These are phyloP conservation scores for Orbilia brochopaga DNA, from an alignment of 2,329 filamentous ascomycete species.

Conservation along the genomic window DNA sequence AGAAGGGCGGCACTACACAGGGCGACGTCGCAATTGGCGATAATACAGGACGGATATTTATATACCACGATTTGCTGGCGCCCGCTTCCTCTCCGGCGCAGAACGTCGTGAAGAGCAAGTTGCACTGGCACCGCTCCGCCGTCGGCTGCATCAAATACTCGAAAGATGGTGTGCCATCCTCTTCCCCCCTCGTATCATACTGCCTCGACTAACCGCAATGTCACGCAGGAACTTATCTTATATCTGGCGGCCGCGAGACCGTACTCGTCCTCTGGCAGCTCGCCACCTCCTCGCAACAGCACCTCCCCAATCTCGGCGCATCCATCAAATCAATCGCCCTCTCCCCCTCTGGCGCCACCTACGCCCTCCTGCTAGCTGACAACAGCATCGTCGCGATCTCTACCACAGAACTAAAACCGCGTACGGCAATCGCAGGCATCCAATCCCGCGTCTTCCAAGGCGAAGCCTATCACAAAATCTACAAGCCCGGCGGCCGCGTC, in stretches of 20 bases:
- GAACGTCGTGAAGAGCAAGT: constrained; percentile 66
- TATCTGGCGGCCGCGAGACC: constrained; percentile 90
- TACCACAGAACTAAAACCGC: constrained; percentile 84
- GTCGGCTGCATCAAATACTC: constrained; percentile 92
- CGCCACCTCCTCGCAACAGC: constrained; percentile 80
- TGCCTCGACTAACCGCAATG: neutral
- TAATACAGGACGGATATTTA: constrained; percentile 74
- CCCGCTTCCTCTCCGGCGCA: constrained; percentile 60
- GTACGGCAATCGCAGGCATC: constrained; percentile 80
- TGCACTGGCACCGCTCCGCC: constrained; percentile 89
- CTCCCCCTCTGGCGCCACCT: constrained; percentile 78
- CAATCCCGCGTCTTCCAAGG: constrained; percentile 67
- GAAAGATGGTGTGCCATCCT: constrained; percentile 71
- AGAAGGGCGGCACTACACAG: constrained; percentile 39
- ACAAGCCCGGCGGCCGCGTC: constrained; percentile 54
- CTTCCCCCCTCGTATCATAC: neutral
- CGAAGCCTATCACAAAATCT: constrained; percentile 61
- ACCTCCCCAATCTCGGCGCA: constrained; percentile 86
- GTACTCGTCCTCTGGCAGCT: constrained; percentile 92
- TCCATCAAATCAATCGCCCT: constrained; percentile 83
- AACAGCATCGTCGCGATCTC: constrained; percentile 91
- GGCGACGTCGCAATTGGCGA: constrained; percentile 78
- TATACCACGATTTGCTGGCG: constrained; percentile 78
- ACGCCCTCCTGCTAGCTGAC: constrained; percentile 83
- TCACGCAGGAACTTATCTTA: constrained; percentile 75